Conservation (phyloP, 352 stramenopile genomes). For the Globisporangium spinosum region DNA sequence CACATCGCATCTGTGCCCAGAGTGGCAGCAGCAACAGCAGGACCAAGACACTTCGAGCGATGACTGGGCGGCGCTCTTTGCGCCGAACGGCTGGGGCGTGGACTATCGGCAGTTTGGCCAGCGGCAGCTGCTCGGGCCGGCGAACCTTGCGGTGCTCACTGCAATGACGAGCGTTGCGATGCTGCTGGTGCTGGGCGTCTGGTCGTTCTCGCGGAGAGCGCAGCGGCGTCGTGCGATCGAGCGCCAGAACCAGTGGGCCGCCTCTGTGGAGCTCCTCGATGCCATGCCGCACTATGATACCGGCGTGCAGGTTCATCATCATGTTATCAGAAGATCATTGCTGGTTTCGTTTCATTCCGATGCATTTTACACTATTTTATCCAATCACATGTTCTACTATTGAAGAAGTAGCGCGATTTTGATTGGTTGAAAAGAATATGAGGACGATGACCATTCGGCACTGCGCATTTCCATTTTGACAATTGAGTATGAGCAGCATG, state of each 20-base stretch:
- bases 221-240: slow-evolving; percentile 5
- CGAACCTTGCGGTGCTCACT: slow-evolving; percentile 11
- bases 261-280: slow-evolving; percentile 13
- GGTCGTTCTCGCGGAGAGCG: slow-evolving; percentile 2
- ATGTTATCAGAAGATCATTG: neutral
- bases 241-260: slow-evolving; percentile 14
- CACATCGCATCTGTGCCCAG: neutral
- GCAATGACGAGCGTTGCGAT: neutral
- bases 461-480: neutral
- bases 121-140: neutral
- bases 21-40: neutral
- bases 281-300: slow-evolving; percentile 5
- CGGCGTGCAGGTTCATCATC: neutral
- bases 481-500: neutral
- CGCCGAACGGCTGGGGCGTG: neutral
- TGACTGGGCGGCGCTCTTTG: slow-evolving; percentile 9
- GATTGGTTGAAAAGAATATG: slow-evolving; percentile 5
- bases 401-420: neutral
- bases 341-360: neutral
- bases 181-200: slow-evolving; percentile 8
- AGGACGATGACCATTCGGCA: neutral
- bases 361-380: neutral
- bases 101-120: slow-evolving; percentile 7
- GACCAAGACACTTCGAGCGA: neutral
- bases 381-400: too few species aligned